These are phyloP conservation scores for Bretschneidera sinensis DNA, from an alignment of 345 rosid species.

Conservation along the genomic window DNA sequence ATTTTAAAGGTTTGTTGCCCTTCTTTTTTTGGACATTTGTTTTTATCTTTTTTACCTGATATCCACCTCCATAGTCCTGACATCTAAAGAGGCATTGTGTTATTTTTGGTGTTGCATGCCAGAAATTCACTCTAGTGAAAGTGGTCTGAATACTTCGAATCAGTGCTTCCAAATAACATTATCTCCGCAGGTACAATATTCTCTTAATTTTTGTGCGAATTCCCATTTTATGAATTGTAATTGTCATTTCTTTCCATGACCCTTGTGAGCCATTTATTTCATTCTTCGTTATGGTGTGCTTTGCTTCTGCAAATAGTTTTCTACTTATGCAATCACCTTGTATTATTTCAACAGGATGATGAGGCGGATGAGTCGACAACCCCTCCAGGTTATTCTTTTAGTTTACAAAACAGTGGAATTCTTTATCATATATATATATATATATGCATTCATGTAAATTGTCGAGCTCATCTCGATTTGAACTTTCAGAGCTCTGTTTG, in stretches of 20 bases:
- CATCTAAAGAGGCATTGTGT: conserved; percentile 11
- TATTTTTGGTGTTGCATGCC: conserved; percentile 15
- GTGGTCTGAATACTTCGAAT: conserved; percentile 85
- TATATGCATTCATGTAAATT: no score
- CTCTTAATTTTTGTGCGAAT: not conserved
- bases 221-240: no score
- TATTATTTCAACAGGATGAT: conserved; percentile 54
- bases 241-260: no score
- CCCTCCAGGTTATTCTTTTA: conserved; percentile 55
- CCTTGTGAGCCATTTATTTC: not conserved
- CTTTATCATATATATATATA: no score
- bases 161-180: conserved; percentile 78
- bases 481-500: conserved; percentile 1
- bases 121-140: conserved; percentile 89
- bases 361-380: conserved; percentile 56
- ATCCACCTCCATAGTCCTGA: no score
- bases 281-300: no score
- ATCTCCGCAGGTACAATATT: conserved; percentile 62
- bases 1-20: conserved; percentile 66
- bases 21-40: conserved; percentile 1
- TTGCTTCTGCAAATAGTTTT: no score
- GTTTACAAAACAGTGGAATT: no score
- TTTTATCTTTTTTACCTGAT: conserved; percentile 15
- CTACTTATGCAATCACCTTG: not conserved
- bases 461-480: not conserved